Conservation (phyloP, 371 early-diverging fungal species). For the Zancudomyces culisetae region DNA sequence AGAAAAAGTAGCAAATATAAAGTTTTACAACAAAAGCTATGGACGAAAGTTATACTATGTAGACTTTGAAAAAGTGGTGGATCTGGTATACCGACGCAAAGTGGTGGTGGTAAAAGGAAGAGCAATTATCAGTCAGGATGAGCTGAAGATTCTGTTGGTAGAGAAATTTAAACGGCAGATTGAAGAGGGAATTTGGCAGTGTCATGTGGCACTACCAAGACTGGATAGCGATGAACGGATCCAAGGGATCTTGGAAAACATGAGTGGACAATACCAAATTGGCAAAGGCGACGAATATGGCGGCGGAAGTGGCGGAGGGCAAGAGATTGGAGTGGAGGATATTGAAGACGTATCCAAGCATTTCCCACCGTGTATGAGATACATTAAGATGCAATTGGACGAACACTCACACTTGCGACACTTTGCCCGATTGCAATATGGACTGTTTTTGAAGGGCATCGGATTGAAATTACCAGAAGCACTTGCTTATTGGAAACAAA, state of each 20-base stretch:
- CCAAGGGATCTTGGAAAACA: conserved; percentile 61
- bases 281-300: conserved; percentile 37
- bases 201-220: conserved; percentile 54
- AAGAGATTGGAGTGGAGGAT: conserved; percentile 35
- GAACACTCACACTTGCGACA: conserved; percentile 68
- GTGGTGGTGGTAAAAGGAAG: conserved; percentile 56
- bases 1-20: background rate
- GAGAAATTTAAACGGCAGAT: conserved; percentile 53
- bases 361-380: conserved; percentile 87
- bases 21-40: background rate
- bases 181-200: conserved; percentile 33
- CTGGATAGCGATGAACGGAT: conserved; percentile 90
- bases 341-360: conserved; percentile 42
- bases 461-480: conserved; percentile 84
- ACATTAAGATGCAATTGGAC: conserved; percentile 48
- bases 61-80: conserved; percentile 67
- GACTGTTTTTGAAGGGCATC: conserved; percentile 87
- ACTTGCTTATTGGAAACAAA: conserved; percentile 70
- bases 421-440: conserved; percentile 76
- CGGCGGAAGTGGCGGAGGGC: conserved; percentile 23
- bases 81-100: conserved; percentile 45
- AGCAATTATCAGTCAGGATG: conserved; percentile 65
- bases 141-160: conserved; percentile 52
- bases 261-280: conserved; percentile 59
- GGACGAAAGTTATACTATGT: conserved; percentile 32